These are phyloP conservation scores for Lentinula sp. DNA, from an alignment of 768 basidiomycete species.

Conservation along the genomic window DNA sequence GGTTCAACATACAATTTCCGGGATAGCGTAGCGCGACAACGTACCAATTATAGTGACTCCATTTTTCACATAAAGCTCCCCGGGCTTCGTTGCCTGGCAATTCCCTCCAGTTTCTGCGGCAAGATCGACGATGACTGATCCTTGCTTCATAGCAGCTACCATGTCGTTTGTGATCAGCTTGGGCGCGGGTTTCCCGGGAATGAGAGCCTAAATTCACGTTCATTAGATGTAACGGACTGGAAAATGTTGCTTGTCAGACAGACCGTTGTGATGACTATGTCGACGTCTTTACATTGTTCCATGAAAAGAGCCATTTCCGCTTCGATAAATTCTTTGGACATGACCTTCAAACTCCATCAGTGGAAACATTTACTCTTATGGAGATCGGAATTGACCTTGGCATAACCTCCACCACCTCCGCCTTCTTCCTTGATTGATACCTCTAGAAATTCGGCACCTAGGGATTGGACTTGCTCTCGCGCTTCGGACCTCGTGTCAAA, in stretches of 20 bases:
- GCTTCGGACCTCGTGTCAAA: conserved; percentile 85
- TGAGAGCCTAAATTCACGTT: conserved; percentile 50
- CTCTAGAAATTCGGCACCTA: conserved; percentile 88
- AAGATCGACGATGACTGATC: conserved; percentile 82
- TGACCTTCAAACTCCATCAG: conserved; percentile 30
- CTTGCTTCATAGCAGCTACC: conserved; percentile 89
- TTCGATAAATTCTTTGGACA: conserved; percentile 62
- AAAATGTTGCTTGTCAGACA: conserved; percentile 9
- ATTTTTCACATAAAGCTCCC: conserved; percentile 58
- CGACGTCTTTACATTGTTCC: conserved; percentile 85
- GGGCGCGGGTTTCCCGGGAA: conserved; percentile 83
- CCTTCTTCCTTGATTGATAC: conserved; percentile 78
- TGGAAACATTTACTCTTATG: background rate
- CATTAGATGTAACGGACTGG: conserved; percentile 8
- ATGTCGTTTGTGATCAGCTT: conserved; percentile 82
- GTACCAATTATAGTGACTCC: conserved; percentile 83
- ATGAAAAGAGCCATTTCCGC: conserved; percentile 76
- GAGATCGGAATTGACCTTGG: conserved; percentile 42
- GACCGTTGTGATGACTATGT: conserved; percentile 84
- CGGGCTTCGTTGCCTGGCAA: conserved; percentile 76
- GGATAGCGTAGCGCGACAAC: conserved; percentile 4
- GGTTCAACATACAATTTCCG: background rate
- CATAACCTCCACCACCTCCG: conserved; percentile 78
- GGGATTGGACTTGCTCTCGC: conserved; percentile 84
- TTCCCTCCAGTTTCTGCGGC: conserved; percentile 91